Conservation (phyloP, 306 rosid genomes). For the Vigna radiata region DNA sequence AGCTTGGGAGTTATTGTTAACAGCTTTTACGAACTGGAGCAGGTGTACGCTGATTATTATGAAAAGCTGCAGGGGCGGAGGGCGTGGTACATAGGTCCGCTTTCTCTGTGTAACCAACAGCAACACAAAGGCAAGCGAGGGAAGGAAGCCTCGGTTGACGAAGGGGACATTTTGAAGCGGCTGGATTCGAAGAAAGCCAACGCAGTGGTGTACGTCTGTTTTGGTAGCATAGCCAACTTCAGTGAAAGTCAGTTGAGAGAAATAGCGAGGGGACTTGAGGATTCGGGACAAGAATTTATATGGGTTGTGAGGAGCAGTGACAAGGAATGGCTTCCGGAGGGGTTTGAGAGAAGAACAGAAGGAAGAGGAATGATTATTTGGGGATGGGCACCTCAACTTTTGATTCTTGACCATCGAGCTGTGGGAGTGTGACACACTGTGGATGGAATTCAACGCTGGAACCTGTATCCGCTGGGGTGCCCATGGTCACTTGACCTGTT, state of each 20-base stretch:
- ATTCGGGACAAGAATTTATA: slow-evolving; percentile 34
- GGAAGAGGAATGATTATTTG: slow-evolving; percentile 15
- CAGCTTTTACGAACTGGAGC: slow-evolving; percentile 65
- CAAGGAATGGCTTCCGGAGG: neutral
- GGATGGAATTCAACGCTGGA: slow-evolving; percentile 60
- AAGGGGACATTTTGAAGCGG: slow-evolving; percentile 42
- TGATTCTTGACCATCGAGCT: slow-evolving; percentile 54
- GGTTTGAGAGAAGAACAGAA: slow-evolving; percentile 27
- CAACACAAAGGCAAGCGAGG: slow-evolving; percentile 34
- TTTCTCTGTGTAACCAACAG: slow-evolving; percentile 41
- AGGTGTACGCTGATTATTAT: slow-evolving; percentile 52
- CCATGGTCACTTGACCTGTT: slow-evolving; percentile 39
- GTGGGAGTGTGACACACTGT: slow-evolving; percentile 70
- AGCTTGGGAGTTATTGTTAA: slow-evolving; percentile 56
- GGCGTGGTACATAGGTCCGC: slow-evolving; percentile 64
- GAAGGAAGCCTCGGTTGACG: neutral
- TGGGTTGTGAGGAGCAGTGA: slow-evolving; percentile 41
- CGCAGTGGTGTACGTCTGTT: slow-evolving; percentile 45
- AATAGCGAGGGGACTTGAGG: slow-evolving; percentile 45
- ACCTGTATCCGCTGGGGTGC: slow-evolving; percentile 10
- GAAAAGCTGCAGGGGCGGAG: slow-evolving; percentile 39
- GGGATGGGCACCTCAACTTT: slow-evolving; percentile 56
- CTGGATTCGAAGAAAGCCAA: slow-evolving; percentile 33
- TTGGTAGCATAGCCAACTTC: slow-evolving; percentile 35
- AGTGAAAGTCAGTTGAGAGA: slow-evolving; percentile 31